Percentiles rank a stretch among this genome's conserved stretches.
These are phyloP conservation scores for Coemansia sp. DNA, from an alignment of 192 early-diverging fungal genomes.

Conservation along the genomic window DNA sequence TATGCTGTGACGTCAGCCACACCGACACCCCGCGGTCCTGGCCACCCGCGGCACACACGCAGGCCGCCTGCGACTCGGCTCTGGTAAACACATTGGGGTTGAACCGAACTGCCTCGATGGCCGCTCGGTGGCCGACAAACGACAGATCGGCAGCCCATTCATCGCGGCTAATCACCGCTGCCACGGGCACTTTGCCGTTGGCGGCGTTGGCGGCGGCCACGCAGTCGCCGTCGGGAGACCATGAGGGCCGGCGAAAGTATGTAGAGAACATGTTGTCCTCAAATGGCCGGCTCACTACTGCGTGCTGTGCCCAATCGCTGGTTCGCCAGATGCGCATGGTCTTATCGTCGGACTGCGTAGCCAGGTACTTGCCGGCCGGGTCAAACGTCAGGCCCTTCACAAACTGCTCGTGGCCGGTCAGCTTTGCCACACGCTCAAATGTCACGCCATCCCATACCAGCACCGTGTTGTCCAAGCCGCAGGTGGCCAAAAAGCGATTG, in stretches of 20 bases:
- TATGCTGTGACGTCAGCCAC: conserved; percentile 76
- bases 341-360: conserved; percentile 92
- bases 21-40: conserved; percentile 86
- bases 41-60: conserved; percentile 82
- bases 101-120: conserved; percentile 89
- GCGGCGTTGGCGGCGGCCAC: conserved; percentile 89
- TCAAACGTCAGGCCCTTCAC: conserved; percentile 98
- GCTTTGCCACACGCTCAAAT: conserved; percentile 67
- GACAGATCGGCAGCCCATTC: conserved; percentile 76
- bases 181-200: conserved; percentile 72
- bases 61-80: conserved; percentile 27
- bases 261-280: conserved; percentile 77
- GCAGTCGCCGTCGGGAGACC: conserved; percentile 96
- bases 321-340: conserved; percentile 82
- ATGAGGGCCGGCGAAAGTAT: conserved; percentile 87
- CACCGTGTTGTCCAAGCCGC: conserved; percentile 79
- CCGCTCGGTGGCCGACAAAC: conserved; percentile 83
- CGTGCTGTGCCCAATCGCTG: conserved; percentile 82
- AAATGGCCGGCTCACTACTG: conserved; percentile 70
- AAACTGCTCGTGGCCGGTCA: conserved; percentile 77
- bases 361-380: conserved; percentile 90
- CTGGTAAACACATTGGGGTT: conserved; percentile 73
- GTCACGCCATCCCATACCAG: conserved; percentile 84
- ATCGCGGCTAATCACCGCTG: conserved; percentile 74
- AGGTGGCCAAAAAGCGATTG: conserved; percentile 82